A percentile compares a stretch with the other conserved stretches of the same genome.
Evolutionary conservation across 495 filamentous ascomycete species (phyloP).

Genomic region (Neurospora sp.): DNA sequence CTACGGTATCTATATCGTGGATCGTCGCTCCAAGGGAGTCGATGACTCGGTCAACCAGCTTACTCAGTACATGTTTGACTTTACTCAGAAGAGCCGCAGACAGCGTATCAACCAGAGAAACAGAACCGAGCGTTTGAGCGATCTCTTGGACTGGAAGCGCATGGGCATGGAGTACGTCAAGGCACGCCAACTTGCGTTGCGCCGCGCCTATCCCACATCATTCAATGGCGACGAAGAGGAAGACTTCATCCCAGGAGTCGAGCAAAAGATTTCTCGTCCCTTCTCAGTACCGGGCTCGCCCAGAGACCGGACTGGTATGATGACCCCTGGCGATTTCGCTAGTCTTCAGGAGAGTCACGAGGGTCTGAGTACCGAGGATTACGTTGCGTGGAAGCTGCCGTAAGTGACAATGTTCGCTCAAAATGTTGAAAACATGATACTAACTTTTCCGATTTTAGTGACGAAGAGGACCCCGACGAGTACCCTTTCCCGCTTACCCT

Average conservation of each 20-base stretch:
- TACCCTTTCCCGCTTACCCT: constrained; percentile 88
- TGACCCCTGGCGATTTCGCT: constrained; percentile 97
- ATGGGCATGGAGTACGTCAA: constrained; percentile 99
- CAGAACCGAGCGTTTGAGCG: constrained; percentile 89
- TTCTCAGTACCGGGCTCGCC: constrained; percentile 91
- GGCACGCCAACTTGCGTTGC: constrained; percentile 81
- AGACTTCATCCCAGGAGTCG: constrained; percentile 77
- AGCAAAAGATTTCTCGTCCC: constrained; percentile 87
- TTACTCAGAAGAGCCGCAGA: constrained; percentile 83
- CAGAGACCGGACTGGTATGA: constrained; percentile 85
- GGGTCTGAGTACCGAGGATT: constrained; percentile 91
- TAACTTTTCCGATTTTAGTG: constrained; percentile 40
- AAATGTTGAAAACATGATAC: constrained; percentile 5
- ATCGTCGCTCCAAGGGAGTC: constrained; percentile 88
- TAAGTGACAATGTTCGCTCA: constrained; percentile 44
- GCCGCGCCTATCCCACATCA: constrained; percentile 81
- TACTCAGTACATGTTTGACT: constrained; percentile 86
- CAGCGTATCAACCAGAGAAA: constrained; percentile 98
- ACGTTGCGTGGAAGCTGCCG: constrained; percentile 96
- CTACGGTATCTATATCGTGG: constrained; percentile 98
- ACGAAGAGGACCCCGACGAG: constrained; percentile 92
- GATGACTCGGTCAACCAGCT: constrained; percentile 97
- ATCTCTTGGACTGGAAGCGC: constrained; percentile 95
- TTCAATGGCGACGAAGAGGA: constrained; percentile 69
- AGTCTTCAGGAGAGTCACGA: constrained; percentile 90